phyloP scores from a whole-genome alignment of 2,329 filamentous ascomycete species.

The Cercospora nicotianae region DNA sequence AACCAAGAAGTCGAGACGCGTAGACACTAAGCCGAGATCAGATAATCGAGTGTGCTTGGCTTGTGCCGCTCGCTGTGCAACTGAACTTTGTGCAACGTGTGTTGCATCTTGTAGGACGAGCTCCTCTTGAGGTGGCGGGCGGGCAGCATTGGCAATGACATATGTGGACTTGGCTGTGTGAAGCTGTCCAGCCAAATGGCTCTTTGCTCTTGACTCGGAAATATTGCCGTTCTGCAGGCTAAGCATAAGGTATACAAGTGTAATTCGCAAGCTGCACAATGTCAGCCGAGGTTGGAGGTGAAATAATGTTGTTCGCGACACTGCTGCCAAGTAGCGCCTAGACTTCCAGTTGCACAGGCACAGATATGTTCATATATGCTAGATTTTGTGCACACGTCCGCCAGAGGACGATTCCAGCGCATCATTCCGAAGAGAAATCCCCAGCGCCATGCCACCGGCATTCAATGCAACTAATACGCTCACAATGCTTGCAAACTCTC shows the following conservation, averaged over 20 bases:
- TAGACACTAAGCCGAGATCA: slow-evolving; percentile 1
- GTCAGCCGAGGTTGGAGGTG: background rate
- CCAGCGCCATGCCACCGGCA: slow-evolving; percentile 5
- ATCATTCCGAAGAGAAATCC: background rate
- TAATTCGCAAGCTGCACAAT: background rate
- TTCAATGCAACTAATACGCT: slow-evolving; percentile 8
- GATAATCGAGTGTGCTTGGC: background rate
- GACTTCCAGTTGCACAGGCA: background rate
- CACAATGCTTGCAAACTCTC: slow-evolving; percentile 8
- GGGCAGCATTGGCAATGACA: slow-evolving; percentile 11
- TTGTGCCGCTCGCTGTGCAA: background rate
- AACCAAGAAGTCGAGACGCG: slow-evolving; percentile 1
- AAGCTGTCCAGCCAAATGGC: background rate
- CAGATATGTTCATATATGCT: background rate
- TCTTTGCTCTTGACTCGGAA: background rate
- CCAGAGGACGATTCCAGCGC: background rate
- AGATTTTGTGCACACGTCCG: background rate
- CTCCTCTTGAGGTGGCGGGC: background rate
- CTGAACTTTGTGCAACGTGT: background rate
- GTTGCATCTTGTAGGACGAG: background rate
- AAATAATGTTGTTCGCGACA: background rate
- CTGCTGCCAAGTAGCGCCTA: background rate
- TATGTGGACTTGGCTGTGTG: background rate
- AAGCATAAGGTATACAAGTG: background rate
- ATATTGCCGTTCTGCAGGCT: background rate